Conservation (phyloP, 2,329 filamentous ascomycete species). For the Triangularia verruculosa region DNA sequence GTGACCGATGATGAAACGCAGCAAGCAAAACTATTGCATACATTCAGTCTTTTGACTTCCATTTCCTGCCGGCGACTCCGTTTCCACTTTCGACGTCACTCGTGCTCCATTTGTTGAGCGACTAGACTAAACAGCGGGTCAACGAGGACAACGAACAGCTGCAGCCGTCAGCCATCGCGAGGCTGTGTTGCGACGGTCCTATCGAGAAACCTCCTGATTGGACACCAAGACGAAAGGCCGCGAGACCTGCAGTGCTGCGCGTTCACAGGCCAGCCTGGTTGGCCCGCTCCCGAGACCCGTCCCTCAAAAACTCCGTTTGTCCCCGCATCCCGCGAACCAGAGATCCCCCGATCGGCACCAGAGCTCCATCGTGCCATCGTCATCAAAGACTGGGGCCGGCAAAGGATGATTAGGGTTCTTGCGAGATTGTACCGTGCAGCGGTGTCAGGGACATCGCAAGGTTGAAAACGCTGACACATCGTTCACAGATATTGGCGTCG, state of each 20-base stretch:
- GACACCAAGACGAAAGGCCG: conserved; percentile 11
- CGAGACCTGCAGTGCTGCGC: conserved; percentile 13
- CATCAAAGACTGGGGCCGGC: background rate
- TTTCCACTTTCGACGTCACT: conserved; percentile 1
- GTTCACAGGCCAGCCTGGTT: conserved; percentile 32
- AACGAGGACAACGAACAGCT: conserved; percentile 3
- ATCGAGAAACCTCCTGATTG: conserved; percentile 13
- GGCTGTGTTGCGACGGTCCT: conserved; percentile 23
- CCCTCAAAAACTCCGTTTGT: background rate
- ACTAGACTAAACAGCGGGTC: conserved; percentile 14
- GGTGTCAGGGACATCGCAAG: background rate
- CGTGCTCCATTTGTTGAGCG: conserved; percentile 13
- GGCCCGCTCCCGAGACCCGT: conserved; percentile 32
- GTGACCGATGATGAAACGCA: background rate
- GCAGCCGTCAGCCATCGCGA: conserved; percentile 20
- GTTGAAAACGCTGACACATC: background rate
- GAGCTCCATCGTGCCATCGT: conserved; percentile 13
- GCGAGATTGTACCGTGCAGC: background rate
- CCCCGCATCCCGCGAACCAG: conserved; percentile 8
- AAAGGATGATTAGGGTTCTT: conserved; percentile 19
- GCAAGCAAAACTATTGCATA: background rate
- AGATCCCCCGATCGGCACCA: conserved; percentile 9
- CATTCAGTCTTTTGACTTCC: background rate
- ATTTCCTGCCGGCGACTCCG: conserved; percentile 20
- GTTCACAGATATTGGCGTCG: background rate